These are phyloP conservation scores for Lasiosphaeriaceae sp. DNA, from an alignment of 495 filamentous ascomycete genomes.

Conservation along the genomic window DNA sequence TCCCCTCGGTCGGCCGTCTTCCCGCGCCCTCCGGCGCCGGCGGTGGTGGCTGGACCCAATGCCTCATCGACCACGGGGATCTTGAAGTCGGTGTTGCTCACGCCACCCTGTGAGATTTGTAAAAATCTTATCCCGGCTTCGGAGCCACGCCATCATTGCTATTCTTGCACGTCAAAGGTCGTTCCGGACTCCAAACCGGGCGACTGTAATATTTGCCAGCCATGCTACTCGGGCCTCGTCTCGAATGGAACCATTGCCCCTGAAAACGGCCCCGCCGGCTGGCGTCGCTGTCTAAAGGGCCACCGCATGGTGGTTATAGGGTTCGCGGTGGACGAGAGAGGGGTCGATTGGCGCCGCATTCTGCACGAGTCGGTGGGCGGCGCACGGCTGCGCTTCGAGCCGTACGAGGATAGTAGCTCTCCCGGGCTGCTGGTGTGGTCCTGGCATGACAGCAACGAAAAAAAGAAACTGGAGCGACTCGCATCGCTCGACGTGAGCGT, in stretches of 20 bases:
- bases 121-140: conserved; percentile 63
- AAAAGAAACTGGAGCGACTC: conserved; percentile 23
- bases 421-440: conserved; percentile 28
- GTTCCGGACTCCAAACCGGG: conserved; percentile 18
- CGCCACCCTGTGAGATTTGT: conserved; percentile 72
- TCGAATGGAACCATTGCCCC: conserved; percentile 55
- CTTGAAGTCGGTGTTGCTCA: conserved; percentile 58
- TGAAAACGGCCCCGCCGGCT: conserved; percentile 73
- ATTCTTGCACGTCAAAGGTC: conserved; percentile 32
- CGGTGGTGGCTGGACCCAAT: conserved; percentile 35
- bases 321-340: conserved; percentile 58
- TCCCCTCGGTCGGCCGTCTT: conserved; percentile 1
- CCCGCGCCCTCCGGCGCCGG: conserved; percentile 22
- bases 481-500: conserved; percentile 32
- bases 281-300: conserved; percentile 73
- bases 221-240: conserved; percentile 69
- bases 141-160: conserved; percentile 71
- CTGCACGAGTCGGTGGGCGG: conserved; percentile 73
- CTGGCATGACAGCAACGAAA: conserved; percentile 17
- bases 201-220: conserved; percentile 78
- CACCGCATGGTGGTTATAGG: conserved; percentile 82
- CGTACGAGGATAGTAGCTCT: conserved; percentile 26
- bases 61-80: conserved; percentile 28
- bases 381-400: conserved; percentile 44
- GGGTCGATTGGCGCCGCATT: conserved; percentile 45